Conservation (phyloP, 192 early-diverging fungal genomes). For the Gigaspora rosea region DNA sequence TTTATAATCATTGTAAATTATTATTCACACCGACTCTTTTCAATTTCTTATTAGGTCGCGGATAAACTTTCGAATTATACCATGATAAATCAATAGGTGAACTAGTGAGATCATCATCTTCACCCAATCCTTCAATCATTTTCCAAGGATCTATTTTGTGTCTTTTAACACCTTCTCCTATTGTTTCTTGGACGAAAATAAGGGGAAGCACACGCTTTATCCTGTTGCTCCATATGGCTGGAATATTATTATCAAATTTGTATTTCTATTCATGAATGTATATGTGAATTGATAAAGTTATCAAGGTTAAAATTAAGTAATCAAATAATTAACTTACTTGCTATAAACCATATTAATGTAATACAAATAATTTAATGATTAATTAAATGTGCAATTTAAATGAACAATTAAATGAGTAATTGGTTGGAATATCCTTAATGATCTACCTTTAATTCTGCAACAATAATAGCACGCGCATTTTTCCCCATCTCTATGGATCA, state of each 20-base stretch:
- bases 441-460: slow-evolving; percentile 8
- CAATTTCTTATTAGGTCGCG: background rate
- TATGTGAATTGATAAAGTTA: background rate
- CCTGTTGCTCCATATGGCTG: slow-evolving; percentile 6
- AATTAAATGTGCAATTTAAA: too few species aligned
- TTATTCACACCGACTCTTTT: background rate
- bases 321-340: background rate
- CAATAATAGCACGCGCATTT: background rate
- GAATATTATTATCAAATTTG: background rate
- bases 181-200: background rate
- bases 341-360: background rate
- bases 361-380: background rate
- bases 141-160: background rate
- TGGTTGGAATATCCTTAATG: background rate
- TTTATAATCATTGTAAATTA: too few species aligned
- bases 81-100: slow-evolving; percentile 14
- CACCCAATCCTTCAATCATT: background rate
- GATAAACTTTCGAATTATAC: slow-evolving; percentile 13
- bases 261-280: background rate
- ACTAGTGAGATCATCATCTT: slow-evolving; percentile 5
- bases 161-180: background rate
- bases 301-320: background rate
- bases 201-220: slow-evolving; percentile 13
- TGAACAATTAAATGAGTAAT: too few species aligned
- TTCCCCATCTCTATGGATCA: slow-evolving; percentile 19